These are phyloP conservation scores for Penicillium nucicola DNA, from an alignment of 495 filamentous ascomycete species.

Conservation along the genomic window DNA sequence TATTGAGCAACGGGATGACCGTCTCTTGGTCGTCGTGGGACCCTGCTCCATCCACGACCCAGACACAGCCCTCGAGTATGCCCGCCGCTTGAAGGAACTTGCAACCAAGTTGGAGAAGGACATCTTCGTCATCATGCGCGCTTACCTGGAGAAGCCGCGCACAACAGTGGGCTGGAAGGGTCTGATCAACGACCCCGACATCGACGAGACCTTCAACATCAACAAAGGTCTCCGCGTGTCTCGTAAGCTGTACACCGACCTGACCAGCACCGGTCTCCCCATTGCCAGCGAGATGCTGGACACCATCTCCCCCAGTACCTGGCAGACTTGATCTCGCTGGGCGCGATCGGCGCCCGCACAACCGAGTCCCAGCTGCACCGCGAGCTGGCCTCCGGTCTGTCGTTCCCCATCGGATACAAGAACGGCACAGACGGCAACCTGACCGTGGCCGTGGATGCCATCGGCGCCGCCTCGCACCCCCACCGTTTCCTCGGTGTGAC, in stretches of 20 bases:
- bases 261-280: conserved; percentile 82
- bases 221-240: conserved; percentile 95
- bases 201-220: conserved; percentile 96
- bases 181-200: conserved; percentile 97
- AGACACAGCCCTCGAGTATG: conserved; percentile 82
- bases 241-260: conserved; percentile 83
- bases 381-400: conserved; percentile 93
- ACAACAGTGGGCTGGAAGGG: conserved; percentile 99
- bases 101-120: conserved; percentile 74
- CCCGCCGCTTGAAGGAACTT: conserved; percentile 67
- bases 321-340: conserved; percentile 90
- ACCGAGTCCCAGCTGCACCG: conserved; percentile 95
- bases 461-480: conserved; percentile 83
- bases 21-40: conserved; percentile 89
- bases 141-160: conserved; percentile 97
- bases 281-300: conserved; percentile 98
- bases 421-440: conserved; percentile 97
- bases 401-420: conserved; percentile 98
- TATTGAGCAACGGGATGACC: conserved; percentile 77
- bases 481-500: conserved; percentile 99
- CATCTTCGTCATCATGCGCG: conserved; percentile 91
- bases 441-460: conserved; percentile 92
- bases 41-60: conserved; percentile 98
- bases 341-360: conserved; percentile 94
- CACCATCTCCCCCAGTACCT: conserved; percentile 98